Conservation (phyloP, 345 rosid species). For the Streptanthus diversifolius region DNA sequence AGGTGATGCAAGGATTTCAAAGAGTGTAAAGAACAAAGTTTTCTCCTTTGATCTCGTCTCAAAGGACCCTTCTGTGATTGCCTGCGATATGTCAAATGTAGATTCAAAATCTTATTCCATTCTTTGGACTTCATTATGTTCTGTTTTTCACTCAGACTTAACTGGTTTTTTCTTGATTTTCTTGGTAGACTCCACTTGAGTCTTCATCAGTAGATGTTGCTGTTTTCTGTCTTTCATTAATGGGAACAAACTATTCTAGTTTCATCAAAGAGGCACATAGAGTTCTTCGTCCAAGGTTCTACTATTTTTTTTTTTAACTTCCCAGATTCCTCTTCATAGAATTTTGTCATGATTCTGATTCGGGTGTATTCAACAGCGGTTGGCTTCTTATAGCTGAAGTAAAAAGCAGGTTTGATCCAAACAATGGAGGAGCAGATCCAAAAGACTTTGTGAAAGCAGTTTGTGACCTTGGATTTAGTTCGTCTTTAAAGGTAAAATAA, state of each 20-base stretch:
- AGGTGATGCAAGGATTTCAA: conserved; percentile 89
- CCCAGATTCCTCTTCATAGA: background rate
- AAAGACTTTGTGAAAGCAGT: conserved; percentile 65
- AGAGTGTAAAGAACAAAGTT: conserved; percentile 82
- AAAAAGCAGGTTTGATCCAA: conserved; percentile 93
- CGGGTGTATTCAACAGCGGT: conserved; percentile 47
- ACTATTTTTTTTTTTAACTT: background rate
- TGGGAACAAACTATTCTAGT: conserved; percentile 84
- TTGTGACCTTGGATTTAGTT: conserved; percentile 68
- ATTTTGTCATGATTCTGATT: too few species aligned
- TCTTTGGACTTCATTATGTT: background rate
- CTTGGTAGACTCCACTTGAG: conserved; percentile 63
- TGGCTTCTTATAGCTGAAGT: conserved; percentile 97
- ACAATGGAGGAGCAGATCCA: conserved; percentile 84
- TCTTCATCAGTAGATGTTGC: conserved; percentile 73
- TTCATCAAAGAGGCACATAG: conserved; percentile 77
- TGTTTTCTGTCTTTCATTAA: conserved; percentile 89
- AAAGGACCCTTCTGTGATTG: conserved; percentile 69
- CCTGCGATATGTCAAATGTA: conserved; percentile 94
- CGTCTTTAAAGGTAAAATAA: conserved; percentile 45
- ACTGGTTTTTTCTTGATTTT: conserved; percentile 11
- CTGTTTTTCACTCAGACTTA: background rate
- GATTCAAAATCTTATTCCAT: background rate
- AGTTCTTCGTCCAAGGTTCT: conserved; percentile 87
- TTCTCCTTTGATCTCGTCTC: conserved; percentile 90